A percentile compares a stretch with the other conserved stretches of the same genome.
phyloP scores from a whole-genome alignment of 192 early-diverging fungal species.

The Backusella liffmaniae region DNA sequence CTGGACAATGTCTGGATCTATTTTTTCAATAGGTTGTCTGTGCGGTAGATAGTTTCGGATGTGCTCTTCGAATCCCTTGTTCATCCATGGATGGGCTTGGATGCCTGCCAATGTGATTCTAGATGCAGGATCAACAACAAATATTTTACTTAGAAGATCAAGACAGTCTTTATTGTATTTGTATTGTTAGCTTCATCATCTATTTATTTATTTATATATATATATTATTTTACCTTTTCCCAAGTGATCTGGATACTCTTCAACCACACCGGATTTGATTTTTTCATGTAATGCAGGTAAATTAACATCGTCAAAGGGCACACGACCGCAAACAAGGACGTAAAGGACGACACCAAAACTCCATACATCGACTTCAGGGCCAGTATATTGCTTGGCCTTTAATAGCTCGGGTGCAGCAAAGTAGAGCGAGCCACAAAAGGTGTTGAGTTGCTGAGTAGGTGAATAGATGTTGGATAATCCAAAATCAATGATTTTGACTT shows the following conservation, averaged over 20 bases:
- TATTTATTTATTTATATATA: constrained; percentile 24
- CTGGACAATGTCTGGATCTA: constrained; percentile 61
- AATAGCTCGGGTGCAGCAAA: constrained; percentile 88
- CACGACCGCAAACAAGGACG: constrained; percentile 80
- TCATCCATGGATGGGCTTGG: constrained; percentile 71
- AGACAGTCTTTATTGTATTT: constrained; percentile 39
- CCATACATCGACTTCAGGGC: constrained; percentile 91
- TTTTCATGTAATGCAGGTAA: constrained; percentile 84
- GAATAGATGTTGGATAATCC: constrained; percentile 77
- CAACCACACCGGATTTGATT: constrained; percentile 75
- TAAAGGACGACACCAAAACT: constrained; percentile 84
- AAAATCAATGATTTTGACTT: constrained; percentile 88
- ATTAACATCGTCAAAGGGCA: constrained; percentile 85
- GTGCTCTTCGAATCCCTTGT: constrained; percentile 65
- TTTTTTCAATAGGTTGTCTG: constrained; percentile 51
- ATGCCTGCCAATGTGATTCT: constrained; percentile 72
- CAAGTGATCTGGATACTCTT: constrained; percentile 72
- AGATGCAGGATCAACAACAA: constrained; percentile 68
- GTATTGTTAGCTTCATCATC: not conserved
- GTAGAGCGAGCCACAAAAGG: constrained; percentile 69
- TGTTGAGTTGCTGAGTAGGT: constrained; percentile 48
- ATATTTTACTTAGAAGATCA: constrained; percentile 66
- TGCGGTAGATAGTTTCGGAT: constrained; percentile 66
- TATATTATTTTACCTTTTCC: constrained; percentile 48
- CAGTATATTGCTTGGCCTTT: constrained; percentile 75